Percentiles rank a stretch among this genome's conserved stretches.
Evolutionary conservation across 1,284 basidiomycete genomes (phyloP).

Genomic region (Malassezia globosa): DNA sequence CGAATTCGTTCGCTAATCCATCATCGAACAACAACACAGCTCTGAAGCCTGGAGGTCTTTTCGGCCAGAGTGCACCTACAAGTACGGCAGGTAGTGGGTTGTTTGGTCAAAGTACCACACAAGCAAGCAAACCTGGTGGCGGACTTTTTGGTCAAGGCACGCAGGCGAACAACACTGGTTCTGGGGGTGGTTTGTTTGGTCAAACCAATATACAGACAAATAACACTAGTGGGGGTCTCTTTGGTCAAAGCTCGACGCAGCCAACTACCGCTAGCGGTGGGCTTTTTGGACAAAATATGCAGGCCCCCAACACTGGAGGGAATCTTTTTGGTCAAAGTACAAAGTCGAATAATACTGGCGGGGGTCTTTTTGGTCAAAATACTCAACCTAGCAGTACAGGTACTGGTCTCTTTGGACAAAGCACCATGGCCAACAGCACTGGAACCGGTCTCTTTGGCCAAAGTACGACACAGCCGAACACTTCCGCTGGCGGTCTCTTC

Average conservation of each 20-base stretch:
- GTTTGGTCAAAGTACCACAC: not conserved
- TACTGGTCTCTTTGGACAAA: not conserved
- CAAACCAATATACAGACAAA: not conserved
- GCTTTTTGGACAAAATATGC: not conserved
- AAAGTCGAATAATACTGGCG: not conserved
- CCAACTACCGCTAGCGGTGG: not conserved
- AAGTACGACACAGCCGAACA: not conserved
- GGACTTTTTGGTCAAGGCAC: slow-evolving; percentile 20
- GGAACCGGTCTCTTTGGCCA: slow-evolving; percentile 2
- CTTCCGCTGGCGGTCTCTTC: not conserved
- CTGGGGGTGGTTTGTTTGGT: slow-evolving; percentile 11
- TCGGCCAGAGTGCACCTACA: not conserved
- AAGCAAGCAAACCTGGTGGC: not conserved
- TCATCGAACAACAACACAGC: too few relatives aligned
- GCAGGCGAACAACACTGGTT: slow-evolving; percentile 1
- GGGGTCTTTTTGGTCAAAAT: slow-evolving; percentile 4
- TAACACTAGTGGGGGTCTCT: slow-evolving; percentile 2
- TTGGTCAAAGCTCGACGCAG: slow-evolving; percentile 7
- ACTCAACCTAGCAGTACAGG: not conserved
- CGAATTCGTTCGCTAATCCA: not conserved
- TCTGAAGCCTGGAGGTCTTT: not conserved
- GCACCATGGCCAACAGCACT: not conserved
- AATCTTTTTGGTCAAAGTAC: slow-evolving; percentile 1
- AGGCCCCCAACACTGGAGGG: not conserved
- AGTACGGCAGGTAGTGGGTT: not conserved